A percentile compares a stretch with the other conserved stretches of the same genome.
phyloP scores from a whole-genome alignment of 1,139 yeast genomes.

The Pichia inconspicua region DNA sequence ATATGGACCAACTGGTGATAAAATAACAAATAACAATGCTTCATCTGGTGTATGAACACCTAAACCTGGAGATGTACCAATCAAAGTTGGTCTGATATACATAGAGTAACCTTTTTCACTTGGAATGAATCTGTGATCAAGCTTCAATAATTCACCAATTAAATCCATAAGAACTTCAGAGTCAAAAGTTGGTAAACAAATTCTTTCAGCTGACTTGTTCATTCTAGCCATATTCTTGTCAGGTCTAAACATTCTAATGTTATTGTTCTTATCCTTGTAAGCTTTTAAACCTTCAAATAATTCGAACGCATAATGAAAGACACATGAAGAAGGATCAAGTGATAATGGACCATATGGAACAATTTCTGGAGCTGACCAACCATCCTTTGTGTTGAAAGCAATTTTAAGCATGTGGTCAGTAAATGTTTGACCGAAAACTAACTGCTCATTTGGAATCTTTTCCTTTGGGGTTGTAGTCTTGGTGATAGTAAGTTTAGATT shows the following conservation, averaged over 20 bases:
- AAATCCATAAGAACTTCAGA: conserved; percentile 65
- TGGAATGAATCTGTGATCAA: conserved; percentile 77
- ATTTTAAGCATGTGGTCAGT: conserved; percentile 86
- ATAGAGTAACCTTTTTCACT: conserved; percentile 79
- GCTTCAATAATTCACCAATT: conserved; percentile 62
- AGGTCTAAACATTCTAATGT: conserved; percentile 80
- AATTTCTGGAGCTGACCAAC: conserved; percentile 85
- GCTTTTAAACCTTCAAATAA: conserved; percentile 97
- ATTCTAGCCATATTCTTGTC: conserved; percentile 87
- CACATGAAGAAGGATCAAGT: conserved; percentile 82
- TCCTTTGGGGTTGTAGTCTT: conserved; percentile 54
- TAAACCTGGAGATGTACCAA: conserved; percentile 80
- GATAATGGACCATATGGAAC: conserved; percentile 71
- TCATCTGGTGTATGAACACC: conserved; percentile 78
- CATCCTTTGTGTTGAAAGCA: conserved; percentile 69
- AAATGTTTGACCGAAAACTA: conserved; percentile 81
- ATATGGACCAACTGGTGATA: conserved; percentile 95
- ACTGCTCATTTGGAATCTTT: conserved; percentile 62
- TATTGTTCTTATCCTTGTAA: conserved; percentile 58
- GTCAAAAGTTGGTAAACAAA: conserved; percentile 81
- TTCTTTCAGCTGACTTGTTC: conserved; percentile 81
- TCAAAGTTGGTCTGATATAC: conserved; percentile 88
- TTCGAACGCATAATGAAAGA: conserved; percentile 91
- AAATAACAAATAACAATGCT: conserved; percentile 77
- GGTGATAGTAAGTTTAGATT: conserved; percentile 56